These are phyloP conservation scores for Entomortierella beljakovae DNA, from an alignment of 192 early-diverging fungal species.

Conservation along the genomic window DNA sequence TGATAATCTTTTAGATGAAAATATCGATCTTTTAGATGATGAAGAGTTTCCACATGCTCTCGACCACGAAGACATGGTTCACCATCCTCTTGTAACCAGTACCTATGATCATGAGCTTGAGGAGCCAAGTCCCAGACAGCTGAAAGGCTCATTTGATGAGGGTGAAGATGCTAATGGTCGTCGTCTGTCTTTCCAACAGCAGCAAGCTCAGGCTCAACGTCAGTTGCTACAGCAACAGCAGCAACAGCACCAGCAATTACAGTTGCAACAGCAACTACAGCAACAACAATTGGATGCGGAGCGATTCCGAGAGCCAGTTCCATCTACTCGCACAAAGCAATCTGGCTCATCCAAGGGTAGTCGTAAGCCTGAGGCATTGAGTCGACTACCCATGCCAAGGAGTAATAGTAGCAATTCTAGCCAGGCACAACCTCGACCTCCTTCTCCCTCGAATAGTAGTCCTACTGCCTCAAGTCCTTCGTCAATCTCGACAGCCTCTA, in stretches of 20 bases:
- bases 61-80: conserved; percentile 42
- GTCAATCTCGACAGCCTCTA: not conserved
- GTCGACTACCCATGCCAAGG: conserved; percentile 46
- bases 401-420: conserved; percentile 11
- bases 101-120: conserved; percentile 47
- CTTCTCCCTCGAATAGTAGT: conserved; percentile 22
- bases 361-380: conserved; percentile 40
- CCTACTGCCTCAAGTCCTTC: conserved; percentile 17
- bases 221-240: conserved; percentile 33
- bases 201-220: conserved; percentile 27
- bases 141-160: conserved; percentile 57
- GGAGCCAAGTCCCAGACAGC: conserved; percentile 23
- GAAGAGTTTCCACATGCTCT: conserved; percentile 47
- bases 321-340: conserved; percentile 33
- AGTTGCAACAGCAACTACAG: conserved; percentile 30
- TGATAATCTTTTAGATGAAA: conserved; percentile 54
- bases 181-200: conserved; percentile 29
- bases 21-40: conserved; percentile 49
- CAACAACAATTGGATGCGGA: conserved; percentile 30
- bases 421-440: conserved; percentile 3
- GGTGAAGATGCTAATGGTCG: conserved; percentile 33
- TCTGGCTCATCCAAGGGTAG: conserved; percentile 26
- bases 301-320: conserved; percentile 33
- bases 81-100: conserved; percentile 29
- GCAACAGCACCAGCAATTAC: conserved; percentile 45